Evolutionary conservation across 2,329 filamentous ascomycete genomes (phyloP).

Genomic region (Aspergillus sp.): DNA sequence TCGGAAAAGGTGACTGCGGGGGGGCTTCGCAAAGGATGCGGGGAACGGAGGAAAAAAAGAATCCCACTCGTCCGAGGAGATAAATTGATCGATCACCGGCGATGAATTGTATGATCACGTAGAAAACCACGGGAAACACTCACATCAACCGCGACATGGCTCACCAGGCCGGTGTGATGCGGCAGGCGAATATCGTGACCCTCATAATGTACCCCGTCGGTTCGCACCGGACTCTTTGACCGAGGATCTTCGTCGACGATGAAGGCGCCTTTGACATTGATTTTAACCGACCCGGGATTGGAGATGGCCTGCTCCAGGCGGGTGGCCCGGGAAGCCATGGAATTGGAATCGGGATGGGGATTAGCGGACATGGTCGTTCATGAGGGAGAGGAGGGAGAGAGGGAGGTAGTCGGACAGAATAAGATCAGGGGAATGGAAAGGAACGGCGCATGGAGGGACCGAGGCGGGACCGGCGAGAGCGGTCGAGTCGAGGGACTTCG

Average conservation of each 20-base stretch:
- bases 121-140: conserved; percentile 38
- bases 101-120: conserved; percentile 11
- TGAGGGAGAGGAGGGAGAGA: conserved; percentile 7
- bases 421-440: neutral
- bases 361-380: conserved; percentile 32
- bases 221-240: conserved; percentile 50
- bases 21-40: conserved; percentile 25
- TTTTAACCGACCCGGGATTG: conserved; percentile 72
- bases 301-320: conserved; percentile 50
- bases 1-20: conserved; percentile 27
- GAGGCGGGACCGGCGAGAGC: conserved; percentile 2
- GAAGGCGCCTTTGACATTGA: conserved; percentile 95
- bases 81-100: neutral
- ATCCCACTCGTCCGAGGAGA: neutral
- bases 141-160: conserved; percentile 95
- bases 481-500: conserved; percentile 12
- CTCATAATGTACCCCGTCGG: conserved; percentile 64
- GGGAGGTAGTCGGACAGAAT: conserved; percentile 13
- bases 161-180: conserved; percentile 91
- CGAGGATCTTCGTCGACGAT: conserved; percentile 79
- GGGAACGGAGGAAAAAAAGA: conserved; percentile 25
- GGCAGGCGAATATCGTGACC: conserved; percentile 94
- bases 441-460: neutral
- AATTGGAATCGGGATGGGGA: conserved; percentile 13
- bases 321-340: conserved; percentile 17